Base-by-base conservation (phyloP, 2,329 filamentous ascomycete species). In the Endothia cerciana region DNA sequence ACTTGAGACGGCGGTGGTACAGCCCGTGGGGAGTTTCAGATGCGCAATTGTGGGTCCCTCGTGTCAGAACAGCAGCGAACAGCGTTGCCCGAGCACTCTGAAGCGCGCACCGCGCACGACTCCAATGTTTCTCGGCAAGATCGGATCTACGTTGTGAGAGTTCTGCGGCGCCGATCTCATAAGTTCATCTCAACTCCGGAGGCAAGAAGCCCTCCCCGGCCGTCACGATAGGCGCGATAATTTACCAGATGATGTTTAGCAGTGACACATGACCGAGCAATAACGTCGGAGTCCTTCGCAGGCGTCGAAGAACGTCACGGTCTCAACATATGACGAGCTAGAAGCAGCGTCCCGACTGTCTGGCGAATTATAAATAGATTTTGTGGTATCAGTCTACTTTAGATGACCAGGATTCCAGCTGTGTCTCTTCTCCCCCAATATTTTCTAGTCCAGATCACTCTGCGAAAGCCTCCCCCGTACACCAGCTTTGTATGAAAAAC, bases 1-100 rank as follows among this genome's bases (percentile, higher is more conserved):
- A 55, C 51, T 55, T 36, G 51, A 55, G 51, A 55, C 51, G 51
- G 30, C 51, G 19, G n/a, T 55, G 51, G 28, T 17, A 36, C 51
- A 36, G 30, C 15, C 51, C 30, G 51, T 36, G 51, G 30, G 17
- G 36, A 19, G 51, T 55, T 55, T 55, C 51, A 55, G 51, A 30
- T 55, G 51, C 51, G 28, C 51, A 22, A 55, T 55, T 55, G 51
- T 55, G 51, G 51, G 51, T n/a, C 51, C 6, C 30, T 28, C 51
- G 51, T 55, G 30, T 55, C 51, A 55, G 51, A 36, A 55, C 7
- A 19, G 5, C 51, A 22, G 13, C n/a, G 33, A 36, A 36, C 33
- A 10, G 33, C 33, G 33, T 10, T 36, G 33, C 10, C 33, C 6
- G 6, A 10, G 33, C 33, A 5, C 33, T 36, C 4, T 6, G 45